Conservation (phyloP, 805 yeast genomes). For the Zygoascus bituminiphila region DNA sequence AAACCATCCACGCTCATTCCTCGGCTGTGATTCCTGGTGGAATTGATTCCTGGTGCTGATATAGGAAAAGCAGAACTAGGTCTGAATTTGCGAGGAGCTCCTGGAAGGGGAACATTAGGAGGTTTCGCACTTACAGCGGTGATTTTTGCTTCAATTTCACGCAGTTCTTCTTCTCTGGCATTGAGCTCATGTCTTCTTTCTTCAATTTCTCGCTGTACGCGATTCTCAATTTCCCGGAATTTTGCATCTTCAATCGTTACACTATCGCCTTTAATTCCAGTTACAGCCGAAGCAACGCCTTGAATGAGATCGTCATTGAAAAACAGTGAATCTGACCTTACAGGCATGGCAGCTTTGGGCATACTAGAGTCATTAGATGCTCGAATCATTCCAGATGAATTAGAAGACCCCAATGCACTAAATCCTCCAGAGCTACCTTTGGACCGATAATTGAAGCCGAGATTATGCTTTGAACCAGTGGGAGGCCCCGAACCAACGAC, state of each 20-base stretch:
- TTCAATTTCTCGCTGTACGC: constrained; percentile 32
- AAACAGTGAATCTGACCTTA: neutral
- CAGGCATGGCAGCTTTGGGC: neutral
- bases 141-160: constrained; percentile 31
- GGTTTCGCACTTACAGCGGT: neutral
- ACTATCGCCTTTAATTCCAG: neutral
- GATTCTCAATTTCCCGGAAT: constrained; percentile 26
- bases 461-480: neutral
- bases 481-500: neutral
- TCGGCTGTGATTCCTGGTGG: neutral
- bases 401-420: neutral
- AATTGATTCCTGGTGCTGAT: neutral
- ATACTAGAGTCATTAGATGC: neutral
- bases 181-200: constrained; percentile 29
- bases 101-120: neutral
- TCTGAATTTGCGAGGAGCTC: neutral
- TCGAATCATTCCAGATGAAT: constrained; percentile 32
- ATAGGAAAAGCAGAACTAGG: neutral
- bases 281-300: neutral
- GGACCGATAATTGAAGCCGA: neutral
- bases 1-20: neutral
- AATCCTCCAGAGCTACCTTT: neutral
- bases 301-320: neutral
- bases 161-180: constrained; percentile 34
- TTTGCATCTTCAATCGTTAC: neutral